Evolutionary conservation across 257 asterid genomes (phyloP).

Genomic region (Eucommia ulmoides): DNA sequence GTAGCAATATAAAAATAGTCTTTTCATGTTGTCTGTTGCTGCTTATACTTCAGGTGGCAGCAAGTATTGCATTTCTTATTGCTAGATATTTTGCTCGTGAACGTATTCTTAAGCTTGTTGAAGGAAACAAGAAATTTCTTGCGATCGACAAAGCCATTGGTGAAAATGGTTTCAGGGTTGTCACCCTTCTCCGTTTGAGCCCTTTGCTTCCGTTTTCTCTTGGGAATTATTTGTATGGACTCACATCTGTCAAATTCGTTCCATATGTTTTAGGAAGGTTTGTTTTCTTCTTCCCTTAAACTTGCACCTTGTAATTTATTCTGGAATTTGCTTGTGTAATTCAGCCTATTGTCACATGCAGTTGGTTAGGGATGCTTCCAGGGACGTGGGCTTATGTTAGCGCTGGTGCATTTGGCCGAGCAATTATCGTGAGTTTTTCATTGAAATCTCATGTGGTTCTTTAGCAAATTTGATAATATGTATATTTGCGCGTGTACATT

Average conservation of each 20-base stretch:
- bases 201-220: constrained; percentile 96
- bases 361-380: constrained; percentile 99
- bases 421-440: constrained; percentile 62
- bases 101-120: constrained; percentile 88
- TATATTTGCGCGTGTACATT: no score
- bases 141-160: constrained; percentile 98
- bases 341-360: constrained; percentile 15
- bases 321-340: background rate
- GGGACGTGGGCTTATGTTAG: constrained; percentile 98
- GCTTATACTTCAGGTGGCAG: constrained; percentile 90
- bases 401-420: constrained; percentile 97
- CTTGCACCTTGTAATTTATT: background rate
- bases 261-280: constrained; percentile 94
- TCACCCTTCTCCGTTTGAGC: constrained; percentile 95
- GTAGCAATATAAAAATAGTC: no score
- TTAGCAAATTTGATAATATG: background rate
- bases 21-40: no score
- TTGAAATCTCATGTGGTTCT: background rate
- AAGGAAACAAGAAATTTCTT: constrained; percentile 87
- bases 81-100: constrained; percentile 99
- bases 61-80: constrained; percentile 79
- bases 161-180: constrained; percentile 87
- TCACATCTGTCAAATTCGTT: constrained; percentile 85
- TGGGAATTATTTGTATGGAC: constrained; percentile 90
- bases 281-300: constrained; percentile 10